Conservation (phyloP, 345 rosid genomes). For the Eucalyptus polyanthemos region DNA sequence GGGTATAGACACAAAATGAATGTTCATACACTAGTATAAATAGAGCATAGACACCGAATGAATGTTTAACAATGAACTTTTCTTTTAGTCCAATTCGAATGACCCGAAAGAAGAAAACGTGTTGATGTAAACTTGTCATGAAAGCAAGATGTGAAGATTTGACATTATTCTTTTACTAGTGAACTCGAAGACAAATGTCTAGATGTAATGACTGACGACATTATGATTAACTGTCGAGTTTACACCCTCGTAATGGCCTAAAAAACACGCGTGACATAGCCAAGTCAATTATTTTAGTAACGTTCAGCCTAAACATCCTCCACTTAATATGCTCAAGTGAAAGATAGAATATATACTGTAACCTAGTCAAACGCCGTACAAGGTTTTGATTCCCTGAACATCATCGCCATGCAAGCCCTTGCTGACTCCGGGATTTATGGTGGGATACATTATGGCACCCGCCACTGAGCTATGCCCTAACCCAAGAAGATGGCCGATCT, state of each 20-base stretch:
- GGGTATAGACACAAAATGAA: no score
- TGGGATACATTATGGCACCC: slow-evolving; percentile 15
- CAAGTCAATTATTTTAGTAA: background rate
- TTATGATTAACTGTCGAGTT: background rate
- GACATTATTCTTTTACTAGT: no score
- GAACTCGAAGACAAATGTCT: background rate
- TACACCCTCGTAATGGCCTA: background rate
- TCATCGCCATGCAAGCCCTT: no score
- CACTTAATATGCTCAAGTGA: background rate
- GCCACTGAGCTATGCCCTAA: slow-evolving; percentile 10
- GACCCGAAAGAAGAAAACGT: background rate
- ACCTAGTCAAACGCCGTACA: background rate
- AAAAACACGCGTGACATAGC: background rate
- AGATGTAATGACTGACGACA: background rate
- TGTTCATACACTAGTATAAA: background rate
- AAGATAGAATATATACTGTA: background rate
- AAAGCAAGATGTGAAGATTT: background rate
- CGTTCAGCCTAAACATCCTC: background rate
- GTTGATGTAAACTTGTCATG: background rate
- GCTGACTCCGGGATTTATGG: background rate
- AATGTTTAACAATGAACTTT: background rate
- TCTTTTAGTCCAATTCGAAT: background rate
- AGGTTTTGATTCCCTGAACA: slow-evolving; percentile 2
- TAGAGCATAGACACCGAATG: background rate
- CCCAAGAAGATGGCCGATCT: slow-evolving; percentile 35